These are phyloP conservation scores for Microcyclosporella mali DNA, from an alignment of 2,329 filamentous ascomycete genomes.

Conservation along the genomic window DNA sequence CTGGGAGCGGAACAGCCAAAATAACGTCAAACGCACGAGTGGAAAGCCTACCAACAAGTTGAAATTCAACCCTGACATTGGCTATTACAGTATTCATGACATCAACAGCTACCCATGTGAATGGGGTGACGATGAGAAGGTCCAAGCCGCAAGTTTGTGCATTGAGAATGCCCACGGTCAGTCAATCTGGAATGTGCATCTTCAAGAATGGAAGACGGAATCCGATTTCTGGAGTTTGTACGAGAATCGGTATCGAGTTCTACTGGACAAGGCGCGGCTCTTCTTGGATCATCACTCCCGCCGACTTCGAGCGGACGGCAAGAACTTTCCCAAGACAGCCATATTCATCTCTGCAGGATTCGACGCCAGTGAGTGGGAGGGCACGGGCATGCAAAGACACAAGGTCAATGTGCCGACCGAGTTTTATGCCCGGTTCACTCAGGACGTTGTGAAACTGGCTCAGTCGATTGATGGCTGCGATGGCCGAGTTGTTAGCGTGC, in stretches of 20 bases:
- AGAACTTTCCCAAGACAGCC: constrained; percentile 66
- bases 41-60: constrained; percentile 27
- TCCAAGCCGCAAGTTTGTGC: constrained; percentile 88
- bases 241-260: constrained; percentile 64
- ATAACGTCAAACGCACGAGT: constrained; percentile 34
- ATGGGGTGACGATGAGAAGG: constrained; percentile 84
- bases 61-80: constrained; percentile 50
- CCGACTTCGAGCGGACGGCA: constrained; percentile 52
- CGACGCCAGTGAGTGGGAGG: constrained; percentile 93
- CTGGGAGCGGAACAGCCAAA: constrained; percentile 79
- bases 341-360: constrained; percentile 96
- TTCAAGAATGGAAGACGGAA: constrained; percentile 77
- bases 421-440: constrained; percentile 87
- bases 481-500: constrained; percentile 81
- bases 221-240: constrained; percentile 88
- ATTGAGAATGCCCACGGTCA: constrained; percentile 92
- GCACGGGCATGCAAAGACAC: constrained; percentile 88
- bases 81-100: constrained; percentile 94
- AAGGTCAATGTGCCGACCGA: constrained; percentile 93
- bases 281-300: constrained; percentile 71
- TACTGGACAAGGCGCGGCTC: constrained; percentile 73
- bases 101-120: constrained; percentile 99
- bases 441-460: constrained; percentile 75
- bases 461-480: constrained; percentile 73
- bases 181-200: constrained; percentile 91